These are phyloP conservation scores for Alternaria arbusti DNA, from an alignment of 2,329 filamentous ascomycete genomes.

Conservation along the genomic window DNA sequence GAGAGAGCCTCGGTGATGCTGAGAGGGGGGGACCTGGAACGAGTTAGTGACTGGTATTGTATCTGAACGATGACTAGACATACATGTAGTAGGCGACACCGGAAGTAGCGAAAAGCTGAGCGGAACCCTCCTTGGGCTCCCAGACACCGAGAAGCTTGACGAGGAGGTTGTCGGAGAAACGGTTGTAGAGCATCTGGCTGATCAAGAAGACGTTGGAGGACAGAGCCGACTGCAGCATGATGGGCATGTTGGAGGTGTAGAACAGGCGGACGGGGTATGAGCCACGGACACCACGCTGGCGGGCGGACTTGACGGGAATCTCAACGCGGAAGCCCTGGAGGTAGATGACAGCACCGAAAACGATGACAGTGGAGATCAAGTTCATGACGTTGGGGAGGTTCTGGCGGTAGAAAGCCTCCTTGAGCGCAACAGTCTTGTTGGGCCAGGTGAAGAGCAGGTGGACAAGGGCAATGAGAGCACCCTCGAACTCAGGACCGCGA, in stretches of 20 bases:
- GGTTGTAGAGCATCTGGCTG: conserved; percentile 98
- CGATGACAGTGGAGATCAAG: conserved; percentile 86
- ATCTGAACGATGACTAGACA: neutral
- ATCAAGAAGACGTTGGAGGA: conserved; percentile 99
- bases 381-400: conserved; percentile 99
- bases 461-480: conserved; percentile 96
- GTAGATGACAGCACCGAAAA: conserved; percentile 99
- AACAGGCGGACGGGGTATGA: conserved; percentile 98
- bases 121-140: conserved; percentile 95
- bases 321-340: conserved; percentile 99
- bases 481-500: conserved; percentile 98
- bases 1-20: conserved; percentile 97
- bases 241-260: conserved; percentile 99
- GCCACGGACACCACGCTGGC: conserved; percentile 97
- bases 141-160: conserved; percentile 97
- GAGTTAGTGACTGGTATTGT: conserved; percentile 19
- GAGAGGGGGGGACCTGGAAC: conserved; percentile 75
- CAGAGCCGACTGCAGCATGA: conserved; percentile 98
- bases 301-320: conserved; percentile 99
- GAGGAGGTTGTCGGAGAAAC: conserved; percentile 98
- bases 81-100: conserved; percentile 98
- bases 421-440: conserved; percentile 98
- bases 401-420: conserved; percentile 99
- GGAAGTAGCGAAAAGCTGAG: conserved; percentile 91
- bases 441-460: conserved; percentile 98